Evolutionary conservation across 2,329 filamentous ascomycete species (phyloP).

Genomic region (Botrytis hyacinthi): DNA sequence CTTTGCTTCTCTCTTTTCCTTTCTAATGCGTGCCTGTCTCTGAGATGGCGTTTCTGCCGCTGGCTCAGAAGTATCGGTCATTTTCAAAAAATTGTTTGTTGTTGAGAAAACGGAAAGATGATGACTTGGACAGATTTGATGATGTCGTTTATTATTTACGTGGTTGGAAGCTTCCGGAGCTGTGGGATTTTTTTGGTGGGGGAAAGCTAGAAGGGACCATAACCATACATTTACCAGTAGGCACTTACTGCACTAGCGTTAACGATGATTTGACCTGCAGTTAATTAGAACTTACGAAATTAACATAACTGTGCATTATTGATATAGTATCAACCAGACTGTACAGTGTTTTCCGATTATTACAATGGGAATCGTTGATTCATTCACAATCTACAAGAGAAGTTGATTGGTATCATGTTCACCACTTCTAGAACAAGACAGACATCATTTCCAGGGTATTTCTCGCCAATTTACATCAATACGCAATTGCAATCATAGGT

Average conservation of each 20-base stretch:
- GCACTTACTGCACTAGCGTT: background rate
- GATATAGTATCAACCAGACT: background rate
- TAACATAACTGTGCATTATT: background rate
- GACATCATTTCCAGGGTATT: background rate
- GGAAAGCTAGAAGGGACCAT: background rate
- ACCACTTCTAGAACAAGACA: background rate
- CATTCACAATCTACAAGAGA: background rate
- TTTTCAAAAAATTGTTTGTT: background rate
- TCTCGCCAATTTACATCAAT: background rate
- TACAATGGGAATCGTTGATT: background rate
- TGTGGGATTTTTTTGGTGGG: constrained; percentile 6
- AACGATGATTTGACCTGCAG: background rate
- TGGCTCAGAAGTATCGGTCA: constrained; percentile 9
- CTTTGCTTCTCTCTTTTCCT: constrained; percentile 77
- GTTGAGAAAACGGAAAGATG: background rate
- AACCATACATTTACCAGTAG: background rate
- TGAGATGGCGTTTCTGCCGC: constrained; percentile 11
- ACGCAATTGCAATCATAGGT: constrained; percentile 1
- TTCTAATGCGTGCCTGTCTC: constrained; percentile 68
- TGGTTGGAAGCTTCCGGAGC: background rate
- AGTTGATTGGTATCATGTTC: constrained; percentile 1
- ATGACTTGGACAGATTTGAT: constrained; percentile 4
- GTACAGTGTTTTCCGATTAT: background rate
- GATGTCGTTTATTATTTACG: background rate
- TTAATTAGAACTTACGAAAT: background rate